Evolutionary conservation across 164 flowering plant genomes (phyloP), one percentile per base, ranked within the genome.

Genomic region (Euptelea pleiosperma): DNA sequence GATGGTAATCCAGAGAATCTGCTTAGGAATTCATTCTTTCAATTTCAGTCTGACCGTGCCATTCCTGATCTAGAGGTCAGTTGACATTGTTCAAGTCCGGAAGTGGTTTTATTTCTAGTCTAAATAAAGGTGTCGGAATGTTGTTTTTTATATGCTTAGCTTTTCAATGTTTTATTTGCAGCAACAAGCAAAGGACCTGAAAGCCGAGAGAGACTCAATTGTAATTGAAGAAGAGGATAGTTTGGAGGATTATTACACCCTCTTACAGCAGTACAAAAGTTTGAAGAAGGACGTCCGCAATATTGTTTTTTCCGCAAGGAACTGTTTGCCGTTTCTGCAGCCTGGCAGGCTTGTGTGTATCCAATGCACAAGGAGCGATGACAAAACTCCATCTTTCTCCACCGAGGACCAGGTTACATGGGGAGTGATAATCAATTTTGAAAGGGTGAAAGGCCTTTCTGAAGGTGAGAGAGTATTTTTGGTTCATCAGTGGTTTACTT

Each of bases 41-140:
- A 94, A 64, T 94, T 94, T 62, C 99, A 94, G 70, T 84, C 96
- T 25, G 99, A 94, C 50, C 90, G 93, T 65, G 84, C 91, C 41
- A 79, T 94, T 67, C 99, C 99, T 61, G 78, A 82, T 71, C 95
- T 89, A 52, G 87, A 91, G 93, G 99, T 93, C 26, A 42, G 84
- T 78, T 69, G 43, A 22, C 14, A 36, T 51, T 55, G 16, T 9
- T 41, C 46, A 36, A 35, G 16, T 5, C n/a, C 1, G 26, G 7
- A 41, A 65, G 63, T 53, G 25, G 11, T 43, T 54, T 14, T 33
- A 21, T 43, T 33, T 48, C 21, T 47, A 21, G 14, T 37, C 10
- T 66, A 18, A 22, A 11, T 3, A 16, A 35, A 21, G 15, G 6
- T 28, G 26, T 33, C 22, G 21, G 25, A 58, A 30, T 39, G 1